These are phyloP conservation scores for Laburnicola sp. DNA, from an alignment of 2,329 filamentous ascomycete species.

Conservation along the genomic window DNA sequence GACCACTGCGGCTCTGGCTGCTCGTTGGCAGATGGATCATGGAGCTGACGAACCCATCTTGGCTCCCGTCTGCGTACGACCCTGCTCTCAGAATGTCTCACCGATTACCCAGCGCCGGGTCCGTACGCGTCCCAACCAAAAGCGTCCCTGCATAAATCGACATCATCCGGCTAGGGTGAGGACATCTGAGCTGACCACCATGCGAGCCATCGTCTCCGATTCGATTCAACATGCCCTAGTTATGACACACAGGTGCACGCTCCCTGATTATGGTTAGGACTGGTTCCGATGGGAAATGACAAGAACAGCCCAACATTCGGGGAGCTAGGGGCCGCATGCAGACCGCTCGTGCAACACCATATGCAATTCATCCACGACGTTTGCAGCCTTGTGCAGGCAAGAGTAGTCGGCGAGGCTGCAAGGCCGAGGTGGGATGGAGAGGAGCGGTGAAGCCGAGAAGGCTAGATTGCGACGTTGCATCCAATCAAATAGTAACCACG, in stretches of 20 bases:
- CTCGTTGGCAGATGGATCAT: slow-evolving; percentile 4
- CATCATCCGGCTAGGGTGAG: background rate
- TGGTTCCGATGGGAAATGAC: no score
- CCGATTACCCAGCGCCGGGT: slow-evolving; percentile 14
- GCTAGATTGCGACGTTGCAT: slow-evolving; percentile 8
- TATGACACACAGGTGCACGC: no score
- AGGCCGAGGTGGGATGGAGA: background rate
- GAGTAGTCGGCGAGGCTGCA: slow-evolving; percentile 1
- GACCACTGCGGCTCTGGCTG: background rate
- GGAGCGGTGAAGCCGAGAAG: slow-evolving; percentile 6
- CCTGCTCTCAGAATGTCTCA: slow-evolving; percentile 22
- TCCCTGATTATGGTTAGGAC: no score
- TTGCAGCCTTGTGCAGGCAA: background rate
- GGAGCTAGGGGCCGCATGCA: background rate
- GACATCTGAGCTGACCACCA: slow-evolving; percentile 17
- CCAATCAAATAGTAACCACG: background rate
- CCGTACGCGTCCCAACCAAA: background rate
- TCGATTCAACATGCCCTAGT: slow-evolving; percentile 6
- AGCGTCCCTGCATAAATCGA: slow-evolving; percentile 15
- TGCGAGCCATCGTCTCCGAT: slow-evolving; percentile 19
- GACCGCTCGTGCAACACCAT: slow-evolving; percentile 5
- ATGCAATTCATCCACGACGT: background rate
- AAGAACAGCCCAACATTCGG: background rate
- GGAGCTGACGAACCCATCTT: background rate
- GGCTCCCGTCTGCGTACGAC: background rate